phyloP scores from a whole-genome alignment of 495 filamentous ascomycete genomes.

The Penicillium samsonianum region DNA sequence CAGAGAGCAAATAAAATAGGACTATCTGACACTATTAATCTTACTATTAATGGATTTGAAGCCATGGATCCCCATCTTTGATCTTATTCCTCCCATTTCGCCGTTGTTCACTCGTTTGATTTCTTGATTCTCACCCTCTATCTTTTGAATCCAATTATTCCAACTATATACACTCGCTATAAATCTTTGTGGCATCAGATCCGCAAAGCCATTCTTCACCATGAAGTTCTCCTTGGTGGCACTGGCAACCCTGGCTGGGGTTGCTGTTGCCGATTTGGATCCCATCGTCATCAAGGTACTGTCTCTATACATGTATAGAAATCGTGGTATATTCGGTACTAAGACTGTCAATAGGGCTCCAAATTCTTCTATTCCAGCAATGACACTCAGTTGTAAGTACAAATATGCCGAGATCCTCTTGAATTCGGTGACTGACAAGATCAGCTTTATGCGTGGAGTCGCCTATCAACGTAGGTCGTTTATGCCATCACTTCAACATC shows the following conservation, averaged over 20 bases:
- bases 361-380: conserved; percentile 81
- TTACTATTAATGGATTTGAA: conserved; percentile 27
- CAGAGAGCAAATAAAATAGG: not conserved
- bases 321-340: not conserved
- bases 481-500: conserved; percentile 1
- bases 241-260: conserved; percentile 52
- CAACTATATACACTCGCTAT: conserved; percentile 25
- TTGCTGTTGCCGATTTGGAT: conserved; percentile 59
- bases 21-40: not conserved
- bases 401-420: not conserved
- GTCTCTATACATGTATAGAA: not conserved
- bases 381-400: conserved; percentile 73
- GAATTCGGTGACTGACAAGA: conserved; percentile 13
- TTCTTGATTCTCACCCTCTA: conserved; percentile 8
- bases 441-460: conserved; percentile 76
- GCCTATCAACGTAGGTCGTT: conserved; percentile 73
- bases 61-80: conserved; percentile 7
- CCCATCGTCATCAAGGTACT: conserved; percentile 70
- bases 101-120: conserved; percentile 21
- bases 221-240: conserved; percentile 49
- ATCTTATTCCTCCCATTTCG: conserved; percentile 8
- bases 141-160: conserved; percentile 5
- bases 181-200: conserved; percentile 9
- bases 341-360: conserved; percentile 51
- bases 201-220: conserved; percentile 12